Percentiles rank a stretch among this genome's conserved stretches.
These are phyloP conservation scores for Sporothrix inflata DNA, from an alignment of 2,329 filamentous ascomycete species.

Conservation along the genomic window DNA sequence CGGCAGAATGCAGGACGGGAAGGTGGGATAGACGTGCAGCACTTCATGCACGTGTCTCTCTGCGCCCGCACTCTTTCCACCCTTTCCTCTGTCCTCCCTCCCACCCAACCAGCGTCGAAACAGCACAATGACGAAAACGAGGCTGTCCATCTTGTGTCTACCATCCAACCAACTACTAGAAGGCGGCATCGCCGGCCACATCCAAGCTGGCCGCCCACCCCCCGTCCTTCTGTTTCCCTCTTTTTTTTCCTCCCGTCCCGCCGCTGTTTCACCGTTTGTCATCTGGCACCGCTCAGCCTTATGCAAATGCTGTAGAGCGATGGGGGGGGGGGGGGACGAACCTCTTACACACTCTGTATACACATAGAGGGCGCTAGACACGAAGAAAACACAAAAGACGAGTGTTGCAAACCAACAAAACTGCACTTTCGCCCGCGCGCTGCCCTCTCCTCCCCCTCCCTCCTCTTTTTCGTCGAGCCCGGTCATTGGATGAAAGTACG, in stretches of 20 bases:
- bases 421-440: neutral
- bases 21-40: neutral
- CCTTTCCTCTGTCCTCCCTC: neutral
- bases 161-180: neutral
- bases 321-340: too few species aligned
- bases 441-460: neutral
- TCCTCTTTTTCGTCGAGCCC: neutral
- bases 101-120: neutral
- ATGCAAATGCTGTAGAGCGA: neutral
- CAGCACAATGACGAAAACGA: constrained; percentile 4
- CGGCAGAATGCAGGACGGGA: constrained; percentile 9
- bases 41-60: constrained; percentile 2
- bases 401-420: neutral
- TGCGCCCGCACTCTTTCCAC: neutral
- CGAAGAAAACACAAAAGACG: neutral
- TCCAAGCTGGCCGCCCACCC: neutral
- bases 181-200: neutral
- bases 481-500: neutral
- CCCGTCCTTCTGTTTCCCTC: neutral
- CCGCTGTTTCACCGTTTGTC: neutral
- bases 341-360: neutral
- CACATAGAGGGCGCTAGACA: neutral
- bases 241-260: neutral
- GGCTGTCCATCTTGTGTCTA: neutral
- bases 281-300: neutral